A percentile compares a stretch with the other conserved stretches of the same genome.
Conservation (phyloP, 805 yeast genomes). For the Metschnikowia baotianmanensis region DNA sequence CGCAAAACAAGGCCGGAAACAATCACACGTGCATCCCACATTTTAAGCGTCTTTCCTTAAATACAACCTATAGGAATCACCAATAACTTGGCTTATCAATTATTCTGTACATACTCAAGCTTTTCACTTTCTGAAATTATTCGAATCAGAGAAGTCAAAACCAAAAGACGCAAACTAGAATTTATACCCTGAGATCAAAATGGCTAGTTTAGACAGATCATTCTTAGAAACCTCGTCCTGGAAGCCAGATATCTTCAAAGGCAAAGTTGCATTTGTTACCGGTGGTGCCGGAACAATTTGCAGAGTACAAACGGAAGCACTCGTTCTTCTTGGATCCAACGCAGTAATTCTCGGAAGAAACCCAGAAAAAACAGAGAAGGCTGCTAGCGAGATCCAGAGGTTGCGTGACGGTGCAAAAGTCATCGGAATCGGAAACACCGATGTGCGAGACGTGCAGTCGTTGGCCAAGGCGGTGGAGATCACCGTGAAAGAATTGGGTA, state of each 20-base stretch:
- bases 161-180: no score
- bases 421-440: conserved; percentile 22
- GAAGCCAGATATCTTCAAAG: conserved; percentile 28
- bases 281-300: conserved; percentile 33
- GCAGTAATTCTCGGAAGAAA: conserved; percentile 31
- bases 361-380: conserved; percentile 24
- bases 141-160: no score
- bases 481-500: conserved; percentile 33
- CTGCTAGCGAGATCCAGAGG: conserved; percentile 22
- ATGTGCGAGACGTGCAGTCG: conserved; percentile 26
- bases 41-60: no score
- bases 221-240: conserved; percentile 22
- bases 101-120: no score
- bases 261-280: conserved; percentile 30
- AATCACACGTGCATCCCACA: no score
- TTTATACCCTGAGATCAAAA: no score
- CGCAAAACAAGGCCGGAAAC: no score
- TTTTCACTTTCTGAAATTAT: no score
- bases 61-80: no score
- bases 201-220: conserved; percentile 22
- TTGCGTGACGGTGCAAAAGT: conserved; percentile 27
- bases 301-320: conserved; percentile 29
- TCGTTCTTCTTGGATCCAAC: conserved; percentile 28
- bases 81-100: no score
- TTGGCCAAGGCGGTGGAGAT: conserved; percentile 24